These are phyloP conservation scores for Prunus dulcis DNA, from an alignment of 306 rosid genomes.

Conservation along the genomic window DNA sequence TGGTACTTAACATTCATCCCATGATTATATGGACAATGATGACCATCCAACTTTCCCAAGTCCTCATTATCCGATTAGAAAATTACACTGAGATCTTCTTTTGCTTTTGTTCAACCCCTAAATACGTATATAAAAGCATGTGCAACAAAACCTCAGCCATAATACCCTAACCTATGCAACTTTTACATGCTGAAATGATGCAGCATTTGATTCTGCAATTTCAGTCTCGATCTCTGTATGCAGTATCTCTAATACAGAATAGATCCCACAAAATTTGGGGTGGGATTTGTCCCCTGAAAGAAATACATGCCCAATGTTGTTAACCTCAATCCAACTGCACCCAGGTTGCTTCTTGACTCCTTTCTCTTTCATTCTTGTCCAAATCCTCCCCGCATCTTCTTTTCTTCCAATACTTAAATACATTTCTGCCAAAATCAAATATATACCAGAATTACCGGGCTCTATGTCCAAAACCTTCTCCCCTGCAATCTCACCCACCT, in stretches of 20 bases:
- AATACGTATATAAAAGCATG: background rate
- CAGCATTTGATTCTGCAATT: constrained; percentile 15
- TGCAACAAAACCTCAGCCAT: background rate
- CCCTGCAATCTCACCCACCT: constrained; percentile 41
- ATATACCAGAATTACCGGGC: constrained; percentile 50
- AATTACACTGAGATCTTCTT: background rate
- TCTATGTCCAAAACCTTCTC: constrained; percentile 40
- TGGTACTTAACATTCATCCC: background rate
- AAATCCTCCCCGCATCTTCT: constrained; percentile 36
- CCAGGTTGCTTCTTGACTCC: constrained; percentile 65
- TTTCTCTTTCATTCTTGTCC: constrained; percentile 42
- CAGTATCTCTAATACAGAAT: constrained; percentile 28
- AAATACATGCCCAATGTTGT: constrained; percentile 35
- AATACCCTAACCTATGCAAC: constrained; percentile 7
- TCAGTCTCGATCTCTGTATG: constrained; percentile 32
- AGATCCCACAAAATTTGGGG: constrained; percentile 26
- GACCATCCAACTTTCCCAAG: background rate
- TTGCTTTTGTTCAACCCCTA: background rate
- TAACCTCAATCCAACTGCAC: constrained; percentile 53
- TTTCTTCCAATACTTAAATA: constrained; percentile 26
- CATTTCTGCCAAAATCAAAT: constrained; percentile 51
- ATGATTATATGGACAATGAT: background rate
- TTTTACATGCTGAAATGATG: constrained; percentile 16
- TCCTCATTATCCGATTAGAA: background rate
- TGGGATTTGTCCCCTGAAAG: constrained; percentile 49